These are phyloP conservation scores for Dacryopinax spathularia DNA, from an alignment of 768 basidiomycete species.

Conservation along the genomic window DNA sequence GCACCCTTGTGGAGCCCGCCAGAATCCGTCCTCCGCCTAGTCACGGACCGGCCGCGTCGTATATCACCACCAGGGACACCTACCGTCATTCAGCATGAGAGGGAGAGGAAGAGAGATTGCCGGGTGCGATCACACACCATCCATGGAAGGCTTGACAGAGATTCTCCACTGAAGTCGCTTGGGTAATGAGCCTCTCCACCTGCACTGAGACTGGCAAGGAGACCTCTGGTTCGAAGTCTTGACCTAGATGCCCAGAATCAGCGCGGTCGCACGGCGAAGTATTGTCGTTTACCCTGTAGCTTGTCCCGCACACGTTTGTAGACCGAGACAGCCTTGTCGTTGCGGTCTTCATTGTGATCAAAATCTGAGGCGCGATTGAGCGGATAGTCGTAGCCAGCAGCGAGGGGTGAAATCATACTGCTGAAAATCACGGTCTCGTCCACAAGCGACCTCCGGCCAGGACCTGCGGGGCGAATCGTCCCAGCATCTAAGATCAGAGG, in stretches of 20 bases:
- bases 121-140: no score
- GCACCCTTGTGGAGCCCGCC: no score
- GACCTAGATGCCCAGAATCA: constrained; percentile 35
- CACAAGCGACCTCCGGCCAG: constrained; percentile 66
- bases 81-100: no score
- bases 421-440: constrained; percentile 92
- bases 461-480: constrained; percentile 32
- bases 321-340: constrained; percentile 77
- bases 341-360: constrained; percentile 64
- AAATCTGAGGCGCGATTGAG: constrained; percentile 21
- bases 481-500: constrained; percentile 27
- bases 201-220: constrained; percentile 62
- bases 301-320: constrained; percentile 93
- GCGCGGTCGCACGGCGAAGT: neutral
- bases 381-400: neutral
- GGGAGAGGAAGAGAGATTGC: no score
- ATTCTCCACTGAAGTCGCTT: constrained; percentile 88
- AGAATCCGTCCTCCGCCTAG: no score
- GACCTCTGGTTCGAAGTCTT: constrained; percentile 81
- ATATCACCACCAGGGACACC: no score
- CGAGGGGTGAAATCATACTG: constrained; percentile 37
- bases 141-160: constrained; percentile 94
- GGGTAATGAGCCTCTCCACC: constrained; percentile 83
- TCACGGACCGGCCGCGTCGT: no score
- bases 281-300: constrained; percentile 56